phyloP scores from a whole-genome alignment of 257 asterid genomes.

The Anisodus tanguticus region DNA sequence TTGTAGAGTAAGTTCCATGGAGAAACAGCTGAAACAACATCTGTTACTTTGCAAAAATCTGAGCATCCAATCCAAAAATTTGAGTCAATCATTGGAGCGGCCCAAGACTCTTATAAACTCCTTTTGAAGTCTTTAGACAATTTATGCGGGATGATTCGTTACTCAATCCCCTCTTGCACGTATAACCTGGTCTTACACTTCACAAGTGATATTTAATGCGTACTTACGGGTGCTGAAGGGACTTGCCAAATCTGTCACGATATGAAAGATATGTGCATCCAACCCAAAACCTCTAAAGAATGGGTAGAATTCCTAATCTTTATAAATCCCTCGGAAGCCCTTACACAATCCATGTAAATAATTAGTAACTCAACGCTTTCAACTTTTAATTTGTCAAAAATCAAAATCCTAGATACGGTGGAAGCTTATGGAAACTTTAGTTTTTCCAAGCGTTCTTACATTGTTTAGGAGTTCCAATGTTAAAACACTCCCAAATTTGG shows the following conservation, averaged over 20 bases:
- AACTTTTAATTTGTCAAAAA: neutral
- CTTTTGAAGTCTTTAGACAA: neutral
- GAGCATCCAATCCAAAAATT: neutral
- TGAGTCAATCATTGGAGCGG: neutral
- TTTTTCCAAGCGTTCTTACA: neutral
- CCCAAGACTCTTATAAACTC: neutral
- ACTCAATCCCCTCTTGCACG: neutral
- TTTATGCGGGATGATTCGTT: neutral
- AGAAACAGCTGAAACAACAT: neutral
- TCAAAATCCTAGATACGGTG: neutral
- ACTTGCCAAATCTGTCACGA: neutral
- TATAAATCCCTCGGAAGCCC: neutral
- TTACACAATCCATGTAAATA: neutral
- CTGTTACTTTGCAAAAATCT: neutral
- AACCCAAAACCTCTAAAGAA: too few species aligned
- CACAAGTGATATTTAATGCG: neutral
- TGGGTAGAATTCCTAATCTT: neutral
- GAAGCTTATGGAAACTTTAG: neutral
- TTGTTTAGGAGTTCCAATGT: neutral
- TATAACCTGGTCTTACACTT: neutral
- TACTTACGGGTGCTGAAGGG: neutral
- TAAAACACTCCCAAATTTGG: too few species aligned
- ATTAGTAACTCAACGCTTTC: neutral
- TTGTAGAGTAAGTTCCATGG: conserved; percentile 1
- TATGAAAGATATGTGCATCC: neutral